Evolutionary conservation across 2,329 filamentous ascomycete genomes (phyloP).

Genomic region (Chaetomium globosum): DNA sequence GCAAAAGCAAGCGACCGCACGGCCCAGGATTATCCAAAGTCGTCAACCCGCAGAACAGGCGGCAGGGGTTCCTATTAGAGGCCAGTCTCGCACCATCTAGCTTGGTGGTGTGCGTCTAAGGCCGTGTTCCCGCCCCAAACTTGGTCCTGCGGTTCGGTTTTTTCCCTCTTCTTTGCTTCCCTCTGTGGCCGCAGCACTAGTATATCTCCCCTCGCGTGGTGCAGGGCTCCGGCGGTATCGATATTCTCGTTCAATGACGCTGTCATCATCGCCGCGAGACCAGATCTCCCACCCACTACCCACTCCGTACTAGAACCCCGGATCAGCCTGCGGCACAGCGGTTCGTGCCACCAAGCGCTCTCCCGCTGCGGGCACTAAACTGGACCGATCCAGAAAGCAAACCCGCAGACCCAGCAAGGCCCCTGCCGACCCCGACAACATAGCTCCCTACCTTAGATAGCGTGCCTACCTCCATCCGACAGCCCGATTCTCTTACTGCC

Average conservation of each 20-base stretch:
- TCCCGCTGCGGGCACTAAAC: slow-evolving; percentile 32
- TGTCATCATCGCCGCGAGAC: slow-evolving; percentile 11
- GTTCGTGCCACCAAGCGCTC: slow-evolving; percentile 36
- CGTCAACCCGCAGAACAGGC: slow-evolving; percentile 22
- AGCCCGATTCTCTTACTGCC: slow-evolving; percentile 29
- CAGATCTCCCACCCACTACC: background rate
- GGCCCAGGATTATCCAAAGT: slow-evolving; percentile 30
- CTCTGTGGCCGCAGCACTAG: background rate
- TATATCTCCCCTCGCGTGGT: slow-evolving; percentile 17
- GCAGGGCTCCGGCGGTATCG: slow-evolving; percentile 12
- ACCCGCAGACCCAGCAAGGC: slow-evolving; percentile 25
- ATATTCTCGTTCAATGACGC: slow-evolving; percentile 16
- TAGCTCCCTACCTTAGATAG: slow-evolving; percentile 8
- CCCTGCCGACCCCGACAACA: slow-evolving; percentile 25
- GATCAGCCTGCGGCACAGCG: slow-evolving; percentile 34
- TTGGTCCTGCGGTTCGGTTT: slow-evolving; percentile 14
- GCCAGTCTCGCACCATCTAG: slow-evolving; percentile 9
- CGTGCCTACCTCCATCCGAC: slow-evolving; percentile 33
- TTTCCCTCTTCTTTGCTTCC: slow-evolving; percentile 18
- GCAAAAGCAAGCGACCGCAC: slow-evolving; percentile 30
- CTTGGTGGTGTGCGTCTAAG: slow-evolving; percentile 25
- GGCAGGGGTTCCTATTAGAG: slow-evolving; percentile 24
- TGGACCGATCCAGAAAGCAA: slow-evolving; percentile 25
- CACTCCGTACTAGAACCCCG: slow-evolving; percentile 15
- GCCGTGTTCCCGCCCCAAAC: slow-evolving; percentile 29